Base-by-base conservation (phyloP, 139 green algal genomes). In the Chlamydomonas sp. region DNA sequence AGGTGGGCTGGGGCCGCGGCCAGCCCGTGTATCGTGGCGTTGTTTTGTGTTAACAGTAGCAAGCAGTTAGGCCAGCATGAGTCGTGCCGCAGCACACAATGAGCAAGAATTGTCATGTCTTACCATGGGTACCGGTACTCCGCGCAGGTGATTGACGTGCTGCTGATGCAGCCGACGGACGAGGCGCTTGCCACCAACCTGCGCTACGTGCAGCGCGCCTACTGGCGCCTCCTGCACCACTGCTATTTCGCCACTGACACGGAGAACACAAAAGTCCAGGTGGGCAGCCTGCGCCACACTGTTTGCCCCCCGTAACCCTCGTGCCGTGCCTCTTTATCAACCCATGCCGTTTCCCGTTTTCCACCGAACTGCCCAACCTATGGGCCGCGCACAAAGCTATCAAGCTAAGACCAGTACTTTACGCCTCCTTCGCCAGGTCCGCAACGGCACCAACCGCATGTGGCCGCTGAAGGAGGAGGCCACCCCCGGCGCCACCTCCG, bases 161-260 rank as follows among this genome's bases (percentile, higher is more conserved):
- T 89, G 77, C 83, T 91, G 77, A 69, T 89, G 83, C 71, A 89
- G 69, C 57, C 64, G 14, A 5, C 1, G 4, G 3, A 31, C 8
- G 77, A 75, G 4, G 57, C n/a, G 2, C 5, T 7, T 12, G 66
- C 64, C 8, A 15, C 69, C 76, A 84, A 59, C 57, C 14, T 80
- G 76, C 82, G 88, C 78, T 91, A 89, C 88, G 61, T 89, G n/a
- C 68, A 80, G 64, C 77, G 72, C 0, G 88, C 88, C 58, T 91
- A 89, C 83, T 91, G 88, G 88, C 76, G 69, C 4, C 78, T 91
- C 20, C 6, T 89, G 18, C 82, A 79, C 16, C 60, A 83, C 77
- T 79, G 77, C 63, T 91, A 89, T 67, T 89, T 91, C 6, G 66
- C 82, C 5, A 91, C 88, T 7, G 78, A 91, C 83, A 91, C 88